Conservation (phyloP, 257 asterid species). For the Nicotiana paniculata region DNA sequence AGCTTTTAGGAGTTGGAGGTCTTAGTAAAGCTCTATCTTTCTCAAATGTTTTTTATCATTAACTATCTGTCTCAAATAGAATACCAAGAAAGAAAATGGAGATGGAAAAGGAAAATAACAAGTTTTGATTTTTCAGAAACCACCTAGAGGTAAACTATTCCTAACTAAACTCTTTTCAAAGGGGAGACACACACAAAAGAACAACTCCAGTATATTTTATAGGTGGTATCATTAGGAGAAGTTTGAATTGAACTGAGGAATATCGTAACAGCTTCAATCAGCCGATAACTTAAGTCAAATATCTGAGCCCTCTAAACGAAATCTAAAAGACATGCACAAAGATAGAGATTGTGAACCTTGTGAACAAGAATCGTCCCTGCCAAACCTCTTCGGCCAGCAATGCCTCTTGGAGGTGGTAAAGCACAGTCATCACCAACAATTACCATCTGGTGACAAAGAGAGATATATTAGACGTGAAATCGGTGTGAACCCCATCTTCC, state of each 20-base stretch:
- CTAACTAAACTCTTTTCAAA: background rate
- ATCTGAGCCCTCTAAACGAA: background rate
- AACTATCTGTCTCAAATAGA: background rate
- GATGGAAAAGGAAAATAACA: background rate
- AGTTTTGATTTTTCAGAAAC: background rate
- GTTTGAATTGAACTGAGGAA: background rate
- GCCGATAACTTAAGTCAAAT: background rate
- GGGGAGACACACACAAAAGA: background rate
- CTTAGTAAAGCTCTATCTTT: background rate
- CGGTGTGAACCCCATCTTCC: background rate
- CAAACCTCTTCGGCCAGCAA: constrained; percentile 98
- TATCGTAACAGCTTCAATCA: background rate
- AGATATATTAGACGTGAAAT: background rate
- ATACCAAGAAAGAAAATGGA: background rate
- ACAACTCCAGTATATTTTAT: background rate
- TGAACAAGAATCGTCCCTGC: constrained; percentile 95
- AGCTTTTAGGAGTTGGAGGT: background rate
- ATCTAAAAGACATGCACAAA: constrained; percentile 4
- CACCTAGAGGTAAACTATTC: background rate
- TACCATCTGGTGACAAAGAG: constrained; percentile 57
- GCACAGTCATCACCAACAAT: constrained; percentile 99
- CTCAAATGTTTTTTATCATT: background rate
- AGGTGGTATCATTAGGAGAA: background rate
- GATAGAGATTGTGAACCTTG: constrained; percentile 49
- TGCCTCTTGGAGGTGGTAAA: constrained; percentile 98